A percentile compares a stretch with the other conserved stretches of the same genome.
phyloP scores from a whole-genome alignment of 768 basidiomycete species.

The Termitomyces heimii region DNA sequence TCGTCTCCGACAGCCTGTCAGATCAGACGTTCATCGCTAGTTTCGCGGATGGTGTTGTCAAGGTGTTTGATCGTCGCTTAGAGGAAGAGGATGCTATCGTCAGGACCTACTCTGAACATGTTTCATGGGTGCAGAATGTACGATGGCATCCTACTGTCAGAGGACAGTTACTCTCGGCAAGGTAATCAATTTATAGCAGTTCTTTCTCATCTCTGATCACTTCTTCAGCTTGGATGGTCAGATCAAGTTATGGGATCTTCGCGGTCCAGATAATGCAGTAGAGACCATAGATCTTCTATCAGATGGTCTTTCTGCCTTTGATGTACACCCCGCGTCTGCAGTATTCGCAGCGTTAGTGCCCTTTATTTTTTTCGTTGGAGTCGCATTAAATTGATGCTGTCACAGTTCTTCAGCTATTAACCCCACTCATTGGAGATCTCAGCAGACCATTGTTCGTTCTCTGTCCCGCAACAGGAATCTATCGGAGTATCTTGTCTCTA shows the following conservation, averaged over 20 bases:
- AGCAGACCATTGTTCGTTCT: slow-evolving; percentile 57
- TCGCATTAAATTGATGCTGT: slow-evolving; percentile 2
- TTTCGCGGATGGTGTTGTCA: slow-evolving; percentile 88
- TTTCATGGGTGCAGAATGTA: slow-evolving; percentile 88
- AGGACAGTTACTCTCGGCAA: slow-evolving; percentile 77
- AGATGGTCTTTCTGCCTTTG: slow-evolving; percentile 76
- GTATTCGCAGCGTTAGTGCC: slow-evolving; percentile 79
- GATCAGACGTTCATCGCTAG: slow-evolving; percentile 82
- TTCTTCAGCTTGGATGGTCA: slow-evolving; percentile 74
- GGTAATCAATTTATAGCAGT: slow-evolving; percentile 38
- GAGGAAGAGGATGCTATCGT: slow-evolving; percentile 81
- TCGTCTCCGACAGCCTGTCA: slow-evolving; percentile 70
- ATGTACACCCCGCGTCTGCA: slow-evolving; percentile 76
- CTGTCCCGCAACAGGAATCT: slow-evolving; percentile 34
- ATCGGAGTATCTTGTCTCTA: slow-evolving; percentile 43
- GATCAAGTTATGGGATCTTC: slow-evolving; percentile 88
- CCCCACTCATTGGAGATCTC: slow-evolving; percentile 57
- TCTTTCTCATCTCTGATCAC: not conserved
- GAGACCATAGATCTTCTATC: slow-evolving; percentile 62
- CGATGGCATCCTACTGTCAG: slow-evolving; percentile 70
- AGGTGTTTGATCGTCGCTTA: slow-evolving; percentile 88
- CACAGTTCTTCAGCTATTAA: slow-evolving; percentile 55
- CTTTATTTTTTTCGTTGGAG: not conserved
- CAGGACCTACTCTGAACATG: slow-evolving; percentile 67
- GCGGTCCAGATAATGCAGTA: slow-evolving; percentile 52